Evolutionary conservation across 768 basidiomycete genomes (phyloP).

Genomic region (Boletus rubescentipes): DNA sequence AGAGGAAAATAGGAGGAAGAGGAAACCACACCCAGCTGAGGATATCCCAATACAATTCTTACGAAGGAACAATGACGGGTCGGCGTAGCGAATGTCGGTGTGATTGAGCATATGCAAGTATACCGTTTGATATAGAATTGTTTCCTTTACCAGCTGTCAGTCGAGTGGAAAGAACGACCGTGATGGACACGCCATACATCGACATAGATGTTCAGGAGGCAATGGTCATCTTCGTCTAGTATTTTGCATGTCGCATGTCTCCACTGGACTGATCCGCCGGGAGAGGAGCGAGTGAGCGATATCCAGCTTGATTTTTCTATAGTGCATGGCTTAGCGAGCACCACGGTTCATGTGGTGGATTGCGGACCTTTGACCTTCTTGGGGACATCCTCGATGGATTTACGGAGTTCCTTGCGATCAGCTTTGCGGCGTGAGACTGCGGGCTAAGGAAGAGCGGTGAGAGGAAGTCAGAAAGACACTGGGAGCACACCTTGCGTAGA

Average conservation of each 20-base stretch:
- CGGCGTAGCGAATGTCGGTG: constrained; percentile 76
- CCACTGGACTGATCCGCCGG: constrained; percentile 62
- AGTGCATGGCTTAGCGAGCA: constrained; percentile 1
- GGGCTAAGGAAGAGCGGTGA: constrained; percentile 36
- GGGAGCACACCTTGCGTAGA: constrained; percentile 55
- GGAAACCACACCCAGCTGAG: constrained; percentile 49
- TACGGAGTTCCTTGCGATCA: constrained; percentile 49
- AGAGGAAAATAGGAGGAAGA: constrained; percentile 1
- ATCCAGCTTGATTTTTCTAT: constrained; percentile 77
- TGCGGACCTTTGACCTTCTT: constrained; percentile 61
- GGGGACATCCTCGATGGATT: constrained; percentile 42
- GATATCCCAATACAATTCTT: constrained; percentile 76
- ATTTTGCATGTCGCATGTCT: constrained; percentile 70
- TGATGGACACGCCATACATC: constrained; percentile 49
- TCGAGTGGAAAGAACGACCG: not conserved
- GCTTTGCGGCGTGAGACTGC: constrained; percentile 48
- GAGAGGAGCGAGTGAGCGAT: constrained; percentile 49
- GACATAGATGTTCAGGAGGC: constrained; percentile 70
- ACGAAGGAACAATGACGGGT: constrained; percentile 73
- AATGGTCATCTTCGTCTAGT: constrained; percentile 63
- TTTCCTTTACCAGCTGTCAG: constrained; percentile 48
- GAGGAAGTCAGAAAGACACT: not conserved
- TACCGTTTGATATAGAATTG: constrained; percentile 69
- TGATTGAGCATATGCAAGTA: constrained; percentile 71
- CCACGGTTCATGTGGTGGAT: not conserved